Conservation (phyloP, 1,284 basidiomycete species). For the Malassezia caprae region DNA sequence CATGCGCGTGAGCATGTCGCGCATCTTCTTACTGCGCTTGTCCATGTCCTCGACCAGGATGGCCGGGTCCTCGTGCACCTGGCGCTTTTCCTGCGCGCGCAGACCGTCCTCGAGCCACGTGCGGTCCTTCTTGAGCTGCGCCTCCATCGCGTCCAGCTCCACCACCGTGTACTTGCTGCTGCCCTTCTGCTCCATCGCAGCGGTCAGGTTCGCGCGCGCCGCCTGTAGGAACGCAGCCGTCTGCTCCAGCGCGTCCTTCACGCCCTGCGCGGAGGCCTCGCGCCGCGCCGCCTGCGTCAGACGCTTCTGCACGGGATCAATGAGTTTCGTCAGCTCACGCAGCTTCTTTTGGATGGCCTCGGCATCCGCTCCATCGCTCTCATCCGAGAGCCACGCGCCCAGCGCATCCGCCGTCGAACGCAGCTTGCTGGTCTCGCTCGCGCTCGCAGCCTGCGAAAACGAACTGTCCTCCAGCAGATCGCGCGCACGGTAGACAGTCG, state of each 20-base stretch:
- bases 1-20: conserved; percentile 36
- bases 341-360: conserved; percentile 27
- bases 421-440: conserved; percentile 62
- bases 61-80: conserved; percentile 37
- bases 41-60: conserved; percentile 39
- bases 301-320: conserved; percentile 70
- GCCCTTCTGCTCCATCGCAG: conserved; percentile 53
- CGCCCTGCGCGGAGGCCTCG: conserved; percentile 57
- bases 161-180: conserved; percentile 41
- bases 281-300: conserved; percentile 71
- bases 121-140: conserved; percentile 30
- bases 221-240: conserved; percentile 68
- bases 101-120: conserved; percentile 43
- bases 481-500: conserved; percentile 78
- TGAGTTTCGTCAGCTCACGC: conserved; percentile 66
- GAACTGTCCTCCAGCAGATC: conserved; percentile 62
- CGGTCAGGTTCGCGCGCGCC: conserved; percentile 57
- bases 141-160: conserved; percentile 39
- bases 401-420: conserved; percentile 60
- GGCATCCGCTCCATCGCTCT: conserved; percentile 67
- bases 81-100: conserved; percentile 28
- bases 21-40: conserved; percentile 35
- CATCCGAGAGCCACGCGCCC: conserved; percentile 71
- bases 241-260: conserved; percentile 58
- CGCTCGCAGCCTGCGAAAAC: conserved; percentile 67